Conservation (phyloP, 192 early-diverging fungal genomes). For the Coemansia sp. region DNA sequence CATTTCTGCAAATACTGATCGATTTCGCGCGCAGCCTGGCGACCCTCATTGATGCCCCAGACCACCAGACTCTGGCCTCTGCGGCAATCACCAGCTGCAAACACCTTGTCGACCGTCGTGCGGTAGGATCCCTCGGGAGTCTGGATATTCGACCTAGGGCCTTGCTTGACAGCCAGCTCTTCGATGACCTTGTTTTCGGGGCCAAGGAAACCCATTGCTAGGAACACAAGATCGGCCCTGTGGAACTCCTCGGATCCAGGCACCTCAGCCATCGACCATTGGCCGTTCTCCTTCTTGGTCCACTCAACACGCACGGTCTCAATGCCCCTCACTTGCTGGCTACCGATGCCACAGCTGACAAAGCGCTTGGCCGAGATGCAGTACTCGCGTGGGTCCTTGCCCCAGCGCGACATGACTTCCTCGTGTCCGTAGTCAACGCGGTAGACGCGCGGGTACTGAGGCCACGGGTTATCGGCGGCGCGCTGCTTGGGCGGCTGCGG, state of each 20-base stretch:
- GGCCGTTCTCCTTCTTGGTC: constrained; percentile 74
- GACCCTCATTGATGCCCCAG: constrained; percentile 98
- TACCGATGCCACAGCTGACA: constrained; percentile 74
- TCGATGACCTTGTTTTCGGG: constrained; percentile 83
- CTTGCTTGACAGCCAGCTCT: constrained; percentile 77
- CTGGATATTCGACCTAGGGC: constrained; percentile 76
- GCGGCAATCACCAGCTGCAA: constrained; percentile 97
- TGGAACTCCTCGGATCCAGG: constrained; percentile 82
- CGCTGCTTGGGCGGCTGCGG: constrained; percentile 87
- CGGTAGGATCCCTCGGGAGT: constrained; percentile 76
- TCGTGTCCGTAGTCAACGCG: constrained; percentile 96
- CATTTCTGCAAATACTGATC: constrained; percentile 70
- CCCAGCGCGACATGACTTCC: constrained; percentile 84
- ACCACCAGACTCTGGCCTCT: constrained; percentile 95
- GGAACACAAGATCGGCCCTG: constrained; percentile 85
- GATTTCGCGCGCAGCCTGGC: constrained; percentile 90
- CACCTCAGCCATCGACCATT: constrained; percentile 90
- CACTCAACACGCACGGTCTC: constrained; percentile 96
- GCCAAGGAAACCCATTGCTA: constrained; percentile 96
- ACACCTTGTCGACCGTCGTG: constrained; percentile 79
- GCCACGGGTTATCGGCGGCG: constrained; percentile 95
- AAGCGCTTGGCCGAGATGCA: constrained; percentile 96
- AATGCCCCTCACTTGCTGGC: constrained; percentile 72
- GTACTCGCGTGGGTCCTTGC: constrained; percentile 95
- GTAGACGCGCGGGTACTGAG: constrained; percentile 94